Percentiles rank a stretch among this genome's conserved stretches.
phyloP scores from a whole-genome alignment of 73 alveolate species.

The Effrenium voratum region DNA sequence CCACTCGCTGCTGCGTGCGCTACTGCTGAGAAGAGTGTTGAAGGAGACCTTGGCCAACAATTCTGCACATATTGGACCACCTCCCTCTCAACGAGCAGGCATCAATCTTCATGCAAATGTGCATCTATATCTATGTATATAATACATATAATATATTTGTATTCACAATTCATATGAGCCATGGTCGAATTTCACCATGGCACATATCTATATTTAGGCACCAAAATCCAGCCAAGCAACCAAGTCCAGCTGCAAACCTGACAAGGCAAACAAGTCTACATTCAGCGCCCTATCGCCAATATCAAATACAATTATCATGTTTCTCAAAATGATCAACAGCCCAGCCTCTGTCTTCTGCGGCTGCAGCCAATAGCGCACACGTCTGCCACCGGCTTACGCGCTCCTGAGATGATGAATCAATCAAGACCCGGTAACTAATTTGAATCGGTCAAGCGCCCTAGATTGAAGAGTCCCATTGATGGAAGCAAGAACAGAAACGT shows the following conservation, averaged over 20 bases:
- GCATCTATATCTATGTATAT: background rate
- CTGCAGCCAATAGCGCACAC: background rate
- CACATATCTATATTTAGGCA: background rate
- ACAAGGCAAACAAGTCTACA: background rate
- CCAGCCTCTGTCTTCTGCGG: conserved; percentile 7
- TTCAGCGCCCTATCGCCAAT: background rate
- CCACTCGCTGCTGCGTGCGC: conserved; percentile 51
- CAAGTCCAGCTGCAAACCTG: background rate
- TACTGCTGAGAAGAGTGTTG: conserved; percentile 66
- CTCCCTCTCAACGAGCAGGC: background rate
- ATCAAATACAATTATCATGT: background rate
- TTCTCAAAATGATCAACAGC: background rate
- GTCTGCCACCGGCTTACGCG: conserved; percentile 43
- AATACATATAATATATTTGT: background rate
- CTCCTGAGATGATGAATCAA: conserved; percentile 16
- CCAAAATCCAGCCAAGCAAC: background rate
- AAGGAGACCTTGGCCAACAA: background rate
- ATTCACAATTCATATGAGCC: background rate
- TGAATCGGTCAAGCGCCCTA: background rate
- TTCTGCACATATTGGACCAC: background rate
- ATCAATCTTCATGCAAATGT: background rate
- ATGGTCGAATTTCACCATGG: background rate
- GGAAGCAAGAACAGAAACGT: too few species aligned
- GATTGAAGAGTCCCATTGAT: background rate
- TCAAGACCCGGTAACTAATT: background rate